Base-by-base conservation (phyloP, 495 filamentous ascomycete species). In the Friedmanniomyces simplex region DNA sequence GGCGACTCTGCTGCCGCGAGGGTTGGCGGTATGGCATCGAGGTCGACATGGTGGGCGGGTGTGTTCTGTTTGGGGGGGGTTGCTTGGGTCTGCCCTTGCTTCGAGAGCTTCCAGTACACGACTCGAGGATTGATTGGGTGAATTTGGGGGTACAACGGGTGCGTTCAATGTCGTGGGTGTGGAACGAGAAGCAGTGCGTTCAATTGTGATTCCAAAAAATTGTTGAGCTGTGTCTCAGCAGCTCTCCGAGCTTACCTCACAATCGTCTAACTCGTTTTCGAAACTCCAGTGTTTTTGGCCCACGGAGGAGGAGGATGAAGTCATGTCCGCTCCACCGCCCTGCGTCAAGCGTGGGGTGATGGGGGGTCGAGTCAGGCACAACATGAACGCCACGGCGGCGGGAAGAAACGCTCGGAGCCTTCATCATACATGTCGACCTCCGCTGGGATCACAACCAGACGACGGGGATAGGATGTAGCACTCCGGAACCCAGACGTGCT, bases 1-100 rank as follows among this genome's bases (percentile, higher is more conserved):
- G 77, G 26, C 77, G 75, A 32, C 78, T 80, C 30, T 64, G 66
- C 51, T 72, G 67, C 55, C 65, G 45, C 22, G 59, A 66, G 1
- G 64, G 68, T 7, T 58, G 14, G 41, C 56, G 56, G 42, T 6
- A 58, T 28, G 56, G 56, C 49, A 58, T 52, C 3, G 25, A 42
- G 1, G 18, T 24, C 18, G 43, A 37, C 55, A 57, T 57, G 22
- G 2, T 57, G 55, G 45, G 16, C 39, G 43, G 43, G n/a, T 57
- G 21, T 56, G 21, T 36, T 22, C 3, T 25, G 14, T 30, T 50
- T 56, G 52, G 46, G 5, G 3, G 36, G 28, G 49, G 24, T 12
- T 34, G 20, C 7, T 36, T 47, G 43, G 7, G 6, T 24, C 46
- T 49, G 39, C 39, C 39, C 39, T 43, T 43, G 39, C 39, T 43